Percentiles rank a stretch among this genome's conserved stretches.
Evolutionary conservation across 83 land plant genomes (phyloP).

Genomic region (Isoetes engelmannii): DNA sequence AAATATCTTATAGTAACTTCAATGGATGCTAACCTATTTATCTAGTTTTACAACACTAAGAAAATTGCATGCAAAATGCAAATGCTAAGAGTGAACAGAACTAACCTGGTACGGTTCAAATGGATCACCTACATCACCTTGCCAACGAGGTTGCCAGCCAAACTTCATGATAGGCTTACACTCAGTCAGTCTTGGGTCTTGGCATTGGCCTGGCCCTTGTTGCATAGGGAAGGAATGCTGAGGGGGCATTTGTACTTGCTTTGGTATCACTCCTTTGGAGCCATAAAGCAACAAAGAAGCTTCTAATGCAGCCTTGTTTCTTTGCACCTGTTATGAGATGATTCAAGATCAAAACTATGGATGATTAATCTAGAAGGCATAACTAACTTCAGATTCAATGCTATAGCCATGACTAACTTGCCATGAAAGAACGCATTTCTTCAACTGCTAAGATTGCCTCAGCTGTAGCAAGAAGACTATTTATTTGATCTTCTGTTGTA

Average conservation of each 20-base stretch:
- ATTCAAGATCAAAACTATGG: background rate
- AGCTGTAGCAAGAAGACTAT: slow-evolving; percentile 29
- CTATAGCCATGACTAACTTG: background rate
- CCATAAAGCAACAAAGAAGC: slow-evolving; percentile 34
- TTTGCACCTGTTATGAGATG: slow-evolving; percentile 16
- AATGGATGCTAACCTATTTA: too few relatives aligned
- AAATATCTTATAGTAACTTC: too few relatives aligned
- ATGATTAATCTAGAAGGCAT: background rate
- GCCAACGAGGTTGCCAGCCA: slow-evolving; percentile 47
- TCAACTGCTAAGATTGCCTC: slow-evolving; percentile 34
- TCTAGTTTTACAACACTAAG: background rate
- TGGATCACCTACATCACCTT: slow-evolving; percentile 38
- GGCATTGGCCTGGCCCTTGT: background rate
- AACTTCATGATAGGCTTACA: slow-evolving; percentile 20
- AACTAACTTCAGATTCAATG: background rate
- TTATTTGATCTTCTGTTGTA: slow-evolving; percentile 32
- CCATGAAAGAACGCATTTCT: slow-evolving; percentile 32
- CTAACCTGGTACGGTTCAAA: slow-evolving; percentile 37
- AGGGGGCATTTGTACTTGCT: background rate
- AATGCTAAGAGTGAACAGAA: background rate
- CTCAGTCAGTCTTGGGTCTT: background rate
- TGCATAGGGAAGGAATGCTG: background rate
- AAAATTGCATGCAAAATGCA: background rate
- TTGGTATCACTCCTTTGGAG: slow-evolving; percentile 29
- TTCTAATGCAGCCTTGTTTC: slow-evolving; percentile 40